Percentiles rank a stretch among this genome's conserved stretches.
These are phyloP conservation scores for Dittrichia graveolens DNA, from an alignment of 129 eudicot species.

Conservation along the genomic window DNA sequence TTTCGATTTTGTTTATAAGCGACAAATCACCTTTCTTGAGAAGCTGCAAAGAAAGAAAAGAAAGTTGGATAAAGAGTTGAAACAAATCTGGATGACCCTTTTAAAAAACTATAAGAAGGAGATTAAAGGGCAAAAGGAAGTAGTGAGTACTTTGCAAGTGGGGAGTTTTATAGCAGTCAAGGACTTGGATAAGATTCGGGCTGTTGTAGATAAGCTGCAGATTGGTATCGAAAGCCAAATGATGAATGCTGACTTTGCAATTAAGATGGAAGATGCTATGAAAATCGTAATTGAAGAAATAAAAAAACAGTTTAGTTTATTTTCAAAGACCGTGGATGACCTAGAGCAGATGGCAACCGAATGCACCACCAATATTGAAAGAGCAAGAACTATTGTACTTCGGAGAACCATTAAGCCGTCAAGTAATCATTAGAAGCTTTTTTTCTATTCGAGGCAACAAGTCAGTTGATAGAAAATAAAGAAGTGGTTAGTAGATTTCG, in stretches of 20 bases:
- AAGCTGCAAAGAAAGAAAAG: constrained; percentile 45
- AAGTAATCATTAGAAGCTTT: no score
- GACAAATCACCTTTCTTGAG: constrained; percentile 54
- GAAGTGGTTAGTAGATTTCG: no score
- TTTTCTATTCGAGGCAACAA: no score
- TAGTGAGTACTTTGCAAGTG: neutral
- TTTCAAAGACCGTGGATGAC: neutral
- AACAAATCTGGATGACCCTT: constrained; percentile 49
- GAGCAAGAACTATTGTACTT: neutral
- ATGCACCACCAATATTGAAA: neutral
- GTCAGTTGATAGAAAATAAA: no score
- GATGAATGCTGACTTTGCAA: neutral
- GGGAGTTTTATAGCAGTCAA: neutral
- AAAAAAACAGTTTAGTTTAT: neutral
- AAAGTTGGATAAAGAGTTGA: constrained; percentile 49
- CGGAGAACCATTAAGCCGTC: neutral
- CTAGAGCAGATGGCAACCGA: neutral
- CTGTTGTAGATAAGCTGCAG: neutral
- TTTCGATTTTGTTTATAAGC: constrained; percentile 51
- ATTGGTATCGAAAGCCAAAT: neutral
- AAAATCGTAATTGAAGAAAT: neutral
- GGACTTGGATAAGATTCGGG: neutral
- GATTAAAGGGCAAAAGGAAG: constrained; percentile 19
- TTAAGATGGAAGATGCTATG: neutral
- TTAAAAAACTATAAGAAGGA: constrained; percentile 38